These are phyloP conservation scores for Entophlyctis helioformis DNA, from an alignment of 192 early-diverging fungal species.

Conservation along the genomic window DNA sequence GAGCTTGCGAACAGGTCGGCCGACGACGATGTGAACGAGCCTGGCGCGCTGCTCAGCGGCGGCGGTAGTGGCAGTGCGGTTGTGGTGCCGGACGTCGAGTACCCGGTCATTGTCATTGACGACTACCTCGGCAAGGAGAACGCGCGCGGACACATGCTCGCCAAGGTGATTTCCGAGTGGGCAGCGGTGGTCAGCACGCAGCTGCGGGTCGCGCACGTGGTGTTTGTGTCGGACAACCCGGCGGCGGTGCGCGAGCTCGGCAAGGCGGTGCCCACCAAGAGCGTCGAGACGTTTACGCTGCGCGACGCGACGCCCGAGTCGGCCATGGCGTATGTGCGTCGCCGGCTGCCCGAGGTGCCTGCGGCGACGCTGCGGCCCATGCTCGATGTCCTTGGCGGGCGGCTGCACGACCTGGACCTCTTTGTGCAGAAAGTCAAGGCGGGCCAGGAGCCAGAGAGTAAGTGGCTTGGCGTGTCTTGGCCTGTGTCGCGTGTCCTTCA, in stretches of 20 bases:
- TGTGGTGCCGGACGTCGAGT: conserved; percentile 37
- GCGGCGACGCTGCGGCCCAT: conserved; percentile 7
- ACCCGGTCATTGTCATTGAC: conserved; percentile 86
- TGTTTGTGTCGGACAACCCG: conserved; percentile 71
- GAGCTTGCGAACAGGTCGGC: no score
- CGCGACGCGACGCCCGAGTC: conserved; percentile 55
- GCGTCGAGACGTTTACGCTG: conserved; percentile 55
- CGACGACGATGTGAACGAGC: no score
- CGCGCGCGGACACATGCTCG: conserved; percentile 43
- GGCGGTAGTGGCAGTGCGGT: no score
- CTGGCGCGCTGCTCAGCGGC: no score
- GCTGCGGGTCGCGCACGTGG: conserved; percentile 78
- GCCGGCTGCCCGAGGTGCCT: conserved; percentile 21
- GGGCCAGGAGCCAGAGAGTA: conserved; percentile 48
- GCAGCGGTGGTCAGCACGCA: conserved; percentile 37
- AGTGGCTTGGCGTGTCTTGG: no score
- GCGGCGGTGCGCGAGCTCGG: conserved; percentile 48
- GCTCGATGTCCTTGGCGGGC: conserved; percentile 74
- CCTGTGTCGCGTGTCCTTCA: no score
- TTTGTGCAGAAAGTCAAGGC: conserved; percentile 81
- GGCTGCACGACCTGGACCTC: conserved; percentile 79
- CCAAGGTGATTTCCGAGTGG: conserved; percentile 73
- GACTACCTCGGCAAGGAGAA: conserved; percentile 69
- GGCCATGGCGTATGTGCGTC: conserved; percentile 47
- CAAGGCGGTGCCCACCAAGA: conserved; percentile 58